Base-by-base conservation (phyloP, 2,329 filamentous ascomycete genomes). In the Talaromyces amestolkiae region DNA sequence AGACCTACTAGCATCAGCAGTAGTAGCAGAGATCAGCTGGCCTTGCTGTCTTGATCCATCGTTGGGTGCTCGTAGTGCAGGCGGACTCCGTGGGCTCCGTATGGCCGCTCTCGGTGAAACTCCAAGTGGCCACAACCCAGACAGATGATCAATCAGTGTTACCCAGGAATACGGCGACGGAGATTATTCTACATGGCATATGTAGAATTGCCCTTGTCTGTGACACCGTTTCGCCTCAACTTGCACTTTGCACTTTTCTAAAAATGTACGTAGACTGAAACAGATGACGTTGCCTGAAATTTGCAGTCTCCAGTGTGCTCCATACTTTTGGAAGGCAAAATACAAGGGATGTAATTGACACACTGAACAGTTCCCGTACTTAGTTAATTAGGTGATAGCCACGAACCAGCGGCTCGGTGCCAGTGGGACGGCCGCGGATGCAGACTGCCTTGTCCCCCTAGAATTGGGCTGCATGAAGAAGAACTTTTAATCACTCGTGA, bases 351-450 rank as follows among this genome's bases (percentile, higher is more conserved):
- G 33, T 53, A 27, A 35, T 53, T 33, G 54, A 41, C 5, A 31
- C 4, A 31, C 27, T 31, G 7, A 58, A 13, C 35, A 58, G 31
- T 54, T 27, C 27, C 51, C 51, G 27, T 54, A 33, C 31, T 22
- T 19, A 19, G 3, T 33, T 53, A n/a, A 31, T 33, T 54, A 56
- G 22, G 3, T 49, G 51, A 15, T 33, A 60, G 43, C 43, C 41
- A 47, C 43, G 58, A 61, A 47, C 58, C 58, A 37, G 58, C 58
- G 24, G 58, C 27, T 49, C 27, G 58, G 58, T 49, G 58, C 59
- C 59, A 24, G 59, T 61, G 59, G 59, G 59, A 61, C 59, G 45
- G 43, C 17, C 10, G 31, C 45, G 58, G 41, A 61, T 59, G 56
- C 37, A 41, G 13, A 24, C 56, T 43, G 53, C 15, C 33, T 22